These are phyloP conservation scores for Porpolomopsis calyptriformis DNA, from an alignment of 768 basidiomycete species.

Conservation along the genomic window DNA sequence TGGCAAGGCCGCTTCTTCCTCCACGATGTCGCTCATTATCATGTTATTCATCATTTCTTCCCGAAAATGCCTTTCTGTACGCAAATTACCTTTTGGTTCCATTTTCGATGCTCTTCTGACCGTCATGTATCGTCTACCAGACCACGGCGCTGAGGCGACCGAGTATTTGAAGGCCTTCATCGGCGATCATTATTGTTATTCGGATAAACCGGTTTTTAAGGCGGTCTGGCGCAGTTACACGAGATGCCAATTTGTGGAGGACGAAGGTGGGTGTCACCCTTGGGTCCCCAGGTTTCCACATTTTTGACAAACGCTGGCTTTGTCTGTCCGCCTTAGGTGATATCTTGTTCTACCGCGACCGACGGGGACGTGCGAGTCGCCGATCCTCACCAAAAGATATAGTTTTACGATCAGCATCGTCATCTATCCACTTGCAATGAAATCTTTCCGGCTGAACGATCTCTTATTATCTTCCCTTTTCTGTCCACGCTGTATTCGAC, in stretches of 20 bases:
- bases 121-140: conserved; percentile 14
- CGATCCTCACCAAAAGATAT: neutral
- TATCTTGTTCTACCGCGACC: conserved; percentile 21
- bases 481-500: no score
- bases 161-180: conserved; percentile 26
- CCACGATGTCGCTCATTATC: conserved; percentile 25
- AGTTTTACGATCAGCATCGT: no score
- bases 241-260: conserved; percentile 32
- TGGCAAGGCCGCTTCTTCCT: conserved; percentile 43
- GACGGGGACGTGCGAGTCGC: conserved; percentile 11
- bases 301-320: conserved; percentile 2
- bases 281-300: no score
- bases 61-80: conserved; percentile 34
- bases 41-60: conserved; percentile 23
- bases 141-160: conserved; percentile 31
- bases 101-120: neutral
- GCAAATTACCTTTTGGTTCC: conserved; percentile 5
- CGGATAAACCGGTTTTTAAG: conserved; percentile 16
- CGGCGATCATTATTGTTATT: conserved; percentile 29
- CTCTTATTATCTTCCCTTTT: no score
- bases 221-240: conserved; percentile 32
- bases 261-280: conserved; percentile 22
- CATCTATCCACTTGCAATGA: no score
- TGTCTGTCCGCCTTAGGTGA: conserved; percentile 12
- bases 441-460: no score